phyloP scores from a whole-genome alignment of 495 filamentous ascomycete species.

The Hypoxylon fragiforme region DNA sequence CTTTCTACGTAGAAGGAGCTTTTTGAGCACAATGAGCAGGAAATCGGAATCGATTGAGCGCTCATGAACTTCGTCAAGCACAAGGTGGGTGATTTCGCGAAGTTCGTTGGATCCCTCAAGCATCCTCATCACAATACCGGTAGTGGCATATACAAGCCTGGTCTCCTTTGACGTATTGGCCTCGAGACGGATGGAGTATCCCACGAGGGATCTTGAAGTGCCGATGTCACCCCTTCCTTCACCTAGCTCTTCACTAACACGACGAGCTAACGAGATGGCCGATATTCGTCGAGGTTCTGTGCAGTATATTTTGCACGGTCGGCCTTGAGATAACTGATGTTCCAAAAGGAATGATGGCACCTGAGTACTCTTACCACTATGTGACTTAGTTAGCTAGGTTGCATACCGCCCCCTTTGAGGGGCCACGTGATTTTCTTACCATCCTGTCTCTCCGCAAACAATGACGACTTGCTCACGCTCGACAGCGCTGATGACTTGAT shows the following conservation, averaged over 20 bases:
- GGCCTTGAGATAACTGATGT: slow-evolving; percentile 77
- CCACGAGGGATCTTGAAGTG: slow-evolving; percentile 79
- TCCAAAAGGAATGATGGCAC: slow-evolving; percentile 91
- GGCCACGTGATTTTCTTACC: slow-evolving; percentile 39
- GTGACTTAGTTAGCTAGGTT: slow-evolving; percentile 19
- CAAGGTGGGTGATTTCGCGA: slow-evolving; percentile 84
- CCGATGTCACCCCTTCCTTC: slow-evolving; percentile 81
- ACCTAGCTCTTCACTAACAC: slow-evolving; percentile 93
- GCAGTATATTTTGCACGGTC: slow-evolving; percentile 87
- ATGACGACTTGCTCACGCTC: slow-evolving; percentile 80
- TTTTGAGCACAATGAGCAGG: slow-evolving; percentile 83
- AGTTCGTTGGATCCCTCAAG: slow-evolving; percentile 84
- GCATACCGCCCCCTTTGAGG: not conserved
- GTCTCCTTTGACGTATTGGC: slow-evolving; percentile 80
- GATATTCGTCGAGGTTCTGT: slow-evolving; percentile 97
- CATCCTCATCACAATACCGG: slow-evolving; percentile 96
- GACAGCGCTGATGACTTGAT: slow-evolving; percentile 72
- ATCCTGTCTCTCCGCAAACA: slow-evolving; percentile 93
- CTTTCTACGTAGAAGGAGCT: slow-evolving; percentile 70
- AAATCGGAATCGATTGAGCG: slow-evolving; percentile 95
- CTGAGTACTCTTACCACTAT: slow-evolving; percentile 90
- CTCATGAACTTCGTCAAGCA: slow-evolving; percentile 95
- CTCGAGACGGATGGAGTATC: slow-evolving; percentile 91
- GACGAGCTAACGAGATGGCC: slow-evolving; percentile 84
- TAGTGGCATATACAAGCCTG: slow-evolving; percentile 81